Evolutionary conservation across 306 rosid species (phyloP).

Genomic region (Cicer bijugum): DNA sequence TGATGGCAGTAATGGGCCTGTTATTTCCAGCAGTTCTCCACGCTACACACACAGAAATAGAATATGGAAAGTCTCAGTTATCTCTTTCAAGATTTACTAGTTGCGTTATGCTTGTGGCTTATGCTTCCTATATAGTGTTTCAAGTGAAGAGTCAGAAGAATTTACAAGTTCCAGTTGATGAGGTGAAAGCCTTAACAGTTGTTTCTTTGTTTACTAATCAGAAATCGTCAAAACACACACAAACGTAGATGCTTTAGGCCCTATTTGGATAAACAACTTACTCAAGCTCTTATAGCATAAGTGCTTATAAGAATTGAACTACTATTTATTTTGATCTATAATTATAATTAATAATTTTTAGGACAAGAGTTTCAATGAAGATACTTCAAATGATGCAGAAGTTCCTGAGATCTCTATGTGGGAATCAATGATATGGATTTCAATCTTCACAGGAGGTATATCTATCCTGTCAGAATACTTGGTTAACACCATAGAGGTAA

Average conservation of each 20-base stretch:
- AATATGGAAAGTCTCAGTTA: constrained; percentile 61
- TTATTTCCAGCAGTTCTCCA: constrained; percentile 70
- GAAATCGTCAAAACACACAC: too few relatives aligned
- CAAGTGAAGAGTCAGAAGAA: constrained; percentile 57
- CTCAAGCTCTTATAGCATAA: too few relatives aligned
- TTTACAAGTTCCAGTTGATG: constrained; percentile 50
- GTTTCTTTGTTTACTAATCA: neutral
- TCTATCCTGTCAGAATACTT: constrained; percentile 65
- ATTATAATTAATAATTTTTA: neutral
- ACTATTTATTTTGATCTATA: constrained; percentile 1
- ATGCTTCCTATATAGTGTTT: constrained; percentile 59
- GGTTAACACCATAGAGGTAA: constrained; percentile 73
- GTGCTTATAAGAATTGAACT: neutral
- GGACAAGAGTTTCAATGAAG: constrained; percentile 26
- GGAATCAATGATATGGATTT: constrained; percentile 77
- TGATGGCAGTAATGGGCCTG: constrained; percentile 65
- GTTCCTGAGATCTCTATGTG: constrained; percentile 70
- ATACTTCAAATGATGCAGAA: constrained; percentile 54
- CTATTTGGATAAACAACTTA: too few relatives aligned
- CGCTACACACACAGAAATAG: constrained; percentile 47
- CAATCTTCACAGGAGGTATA: constrained; percentile 66
- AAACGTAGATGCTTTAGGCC: too few relatives aligned
- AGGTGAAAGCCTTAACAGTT: constrained; percentile 44
- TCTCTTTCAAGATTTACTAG: constrained; percentile 78
- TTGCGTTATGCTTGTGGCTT: constrained; percentile 74